These are phyloP conservation scores for Skeletonema menzelii DNA, from an alignment of 108 stramenopile genomes.

Conservation along the genomic window DNA sequence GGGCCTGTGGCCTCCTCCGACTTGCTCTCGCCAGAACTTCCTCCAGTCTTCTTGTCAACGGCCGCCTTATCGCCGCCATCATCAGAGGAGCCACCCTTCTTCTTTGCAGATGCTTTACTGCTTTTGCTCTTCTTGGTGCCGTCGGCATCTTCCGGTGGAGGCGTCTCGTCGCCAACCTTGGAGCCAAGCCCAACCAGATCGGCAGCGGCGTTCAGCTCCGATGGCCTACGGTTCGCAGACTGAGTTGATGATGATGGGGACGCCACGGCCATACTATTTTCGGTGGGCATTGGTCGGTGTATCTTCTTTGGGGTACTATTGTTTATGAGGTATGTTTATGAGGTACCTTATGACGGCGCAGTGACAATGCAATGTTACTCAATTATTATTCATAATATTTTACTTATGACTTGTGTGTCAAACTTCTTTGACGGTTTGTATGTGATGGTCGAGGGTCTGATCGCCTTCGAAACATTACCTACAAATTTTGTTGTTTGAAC, in stretches of 20 bases:
- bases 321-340: no score
- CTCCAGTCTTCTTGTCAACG: no score
- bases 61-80: not conserved
- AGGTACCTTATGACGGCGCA: no score
- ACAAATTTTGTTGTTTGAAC: no score
- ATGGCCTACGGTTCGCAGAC: not conserved
- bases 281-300: no score
- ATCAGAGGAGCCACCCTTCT: not conserved
- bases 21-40: not conserved
- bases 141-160: not conserved
- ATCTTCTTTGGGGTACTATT: not conserved
- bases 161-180: not conserved
- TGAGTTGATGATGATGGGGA: not conserved
- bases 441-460: no score
- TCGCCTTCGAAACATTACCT: no score
- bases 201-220: slow-evolving; percentile 11
- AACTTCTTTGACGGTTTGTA: no score
- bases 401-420: no score
- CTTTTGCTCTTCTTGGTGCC: not conserved
- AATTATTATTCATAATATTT: no score
- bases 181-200: slow-evolving; percentile 7
- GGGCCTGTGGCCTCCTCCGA: no score
- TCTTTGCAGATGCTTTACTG: not conserved
- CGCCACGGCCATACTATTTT: not conserved
- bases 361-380: no score